A percentile compares a stretch with the other conserved stretches of the same genome.
Conservation (phyloP, 1,284 basidiomycete species). For the Leccinum ponderosum region DNA sequence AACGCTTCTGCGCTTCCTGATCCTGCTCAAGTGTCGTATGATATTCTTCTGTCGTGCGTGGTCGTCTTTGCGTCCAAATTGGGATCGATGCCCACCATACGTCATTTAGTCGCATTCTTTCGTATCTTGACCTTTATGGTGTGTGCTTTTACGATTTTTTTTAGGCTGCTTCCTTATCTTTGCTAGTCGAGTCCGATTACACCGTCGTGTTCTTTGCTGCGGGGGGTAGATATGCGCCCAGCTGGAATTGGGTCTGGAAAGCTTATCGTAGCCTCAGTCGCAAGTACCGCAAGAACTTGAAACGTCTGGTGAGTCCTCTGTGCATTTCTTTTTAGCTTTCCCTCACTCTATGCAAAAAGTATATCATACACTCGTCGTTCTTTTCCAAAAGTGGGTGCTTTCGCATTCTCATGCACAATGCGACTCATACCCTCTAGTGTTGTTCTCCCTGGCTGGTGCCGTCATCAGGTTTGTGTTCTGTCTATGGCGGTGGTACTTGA, state of each 20-base stretch:
- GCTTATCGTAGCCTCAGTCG: conserved; percentile 78
- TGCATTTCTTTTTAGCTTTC: background rate
- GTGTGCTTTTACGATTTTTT: conserved; percentile 18
- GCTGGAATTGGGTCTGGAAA: conserved; percentile 91
- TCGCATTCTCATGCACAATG: background rate
- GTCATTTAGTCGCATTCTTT: conserved; percentile 60
- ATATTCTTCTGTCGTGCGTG: conserved; percentile 71
- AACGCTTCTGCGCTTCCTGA: conserved; percentile 81
- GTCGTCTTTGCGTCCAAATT: conserved; percentile 32
- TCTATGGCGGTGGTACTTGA: background rate
- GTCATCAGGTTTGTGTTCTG: conserved; percentile 65
- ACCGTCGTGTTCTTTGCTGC: conserved; percentile 84
- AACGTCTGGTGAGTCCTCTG: conserved; percentile 59
- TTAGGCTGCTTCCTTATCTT: conserved; percentile 1
- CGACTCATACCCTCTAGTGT: conserved; percentile 47
- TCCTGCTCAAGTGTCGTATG: conserved; percentile 74
- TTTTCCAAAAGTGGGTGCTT: conserved; percentile 74
- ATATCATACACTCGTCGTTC: conserved; percentile 84
- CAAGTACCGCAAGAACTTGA: conserved; percentile 87
- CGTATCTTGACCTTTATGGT: conserved; percentile 81
- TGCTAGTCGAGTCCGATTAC: conserved; percentile 83
- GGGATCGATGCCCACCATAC: conserved; percentile 9
- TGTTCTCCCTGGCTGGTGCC: conserved; percentile 82
- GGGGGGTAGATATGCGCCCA: conserved; percentile 71
- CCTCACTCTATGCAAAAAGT: conserved; percentile 42